These are phyloP conservation scores for Dioscorea dumetorum DNA, from an alignment of 106 monocot species.

Conservation along the genomic window DNA sequence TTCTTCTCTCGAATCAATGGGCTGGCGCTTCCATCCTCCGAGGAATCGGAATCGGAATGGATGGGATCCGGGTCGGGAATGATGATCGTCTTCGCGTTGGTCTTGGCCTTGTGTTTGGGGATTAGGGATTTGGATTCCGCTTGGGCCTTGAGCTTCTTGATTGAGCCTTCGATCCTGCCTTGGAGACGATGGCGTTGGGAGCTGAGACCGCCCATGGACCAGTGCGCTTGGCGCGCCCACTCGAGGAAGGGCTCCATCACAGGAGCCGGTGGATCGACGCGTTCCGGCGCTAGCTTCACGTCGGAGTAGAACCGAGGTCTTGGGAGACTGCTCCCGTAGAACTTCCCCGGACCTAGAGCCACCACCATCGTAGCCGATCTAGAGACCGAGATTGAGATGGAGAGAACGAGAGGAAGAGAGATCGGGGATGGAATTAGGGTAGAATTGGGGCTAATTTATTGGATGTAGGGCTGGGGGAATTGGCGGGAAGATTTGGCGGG, in stretches of 20 bases:
- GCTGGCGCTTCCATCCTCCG: neutral
- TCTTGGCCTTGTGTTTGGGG: neutral
- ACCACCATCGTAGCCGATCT: conserved; percentile 36
- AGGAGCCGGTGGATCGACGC: conserved; percentile 53
- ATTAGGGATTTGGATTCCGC: neutral
- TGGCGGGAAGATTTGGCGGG: conserved; percentile 12
- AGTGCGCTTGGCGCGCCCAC: conserved; percentile 83
- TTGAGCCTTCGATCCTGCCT: conserved; percentile 80
- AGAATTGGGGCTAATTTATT: too few relatives aligned
- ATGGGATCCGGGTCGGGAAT: neutral
- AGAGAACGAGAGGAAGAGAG: too few relatives aligned
- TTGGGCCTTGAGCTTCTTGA: conserved; percentile 48
- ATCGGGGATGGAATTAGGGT: too few relatives aligned
- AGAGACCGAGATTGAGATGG: conserved; percentile 4
- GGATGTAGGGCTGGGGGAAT: neutral
- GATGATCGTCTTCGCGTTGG: neutral
- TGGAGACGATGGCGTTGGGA: conserved; percentile 64
- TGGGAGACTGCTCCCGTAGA: conserved; percentile 81
- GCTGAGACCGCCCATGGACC: conserved; percentile 88
- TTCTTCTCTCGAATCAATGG: conserved; percentile 6
- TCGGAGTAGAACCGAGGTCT: conserved; percentile 59
- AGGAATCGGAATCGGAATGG: neutral
- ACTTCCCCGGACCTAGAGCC: conserved; percentile 58
- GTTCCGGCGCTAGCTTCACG: conserved; percentile 27
- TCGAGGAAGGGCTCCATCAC: conserved; percentile 57